These are phyloP conservation scores for Arachis hypogaea DNA, from an alignment of 306 rosid genomes.

Conservation along the genomic window DNA sequence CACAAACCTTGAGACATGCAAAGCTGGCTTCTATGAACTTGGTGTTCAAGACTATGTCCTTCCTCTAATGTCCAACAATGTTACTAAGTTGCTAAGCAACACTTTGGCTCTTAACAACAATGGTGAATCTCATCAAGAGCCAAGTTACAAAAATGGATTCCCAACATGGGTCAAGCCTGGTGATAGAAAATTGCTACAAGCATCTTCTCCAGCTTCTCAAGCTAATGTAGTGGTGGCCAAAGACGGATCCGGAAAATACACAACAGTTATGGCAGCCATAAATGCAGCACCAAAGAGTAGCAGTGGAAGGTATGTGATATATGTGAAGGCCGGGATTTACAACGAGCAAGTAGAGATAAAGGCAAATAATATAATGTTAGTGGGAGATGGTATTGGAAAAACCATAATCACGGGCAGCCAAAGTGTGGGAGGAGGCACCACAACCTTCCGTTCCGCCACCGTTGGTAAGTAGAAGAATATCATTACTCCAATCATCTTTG, in stretches of 20 bases:
- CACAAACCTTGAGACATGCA: constrained; percentile 62
- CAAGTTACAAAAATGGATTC: constrained; percentile 45
- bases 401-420: constrained; percentile 77
- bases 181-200: constrained; percentile 58
- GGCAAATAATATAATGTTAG: constrained; percentile 60
- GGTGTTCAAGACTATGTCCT: constrained; percentile 45
- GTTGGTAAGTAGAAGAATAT: constrained; percentile 54
- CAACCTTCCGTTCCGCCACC: constrained; percentile 79
- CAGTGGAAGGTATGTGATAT: constrained; percentile 62
- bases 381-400: constrained; percentile 79
- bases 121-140: constrained; percentile 28
- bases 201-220: constrained; percentile 48
- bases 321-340: constrained; percentile 72
- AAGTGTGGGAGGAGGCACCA: constrained; percentile 83
- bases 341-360: constrained; percentile 67
- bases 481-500: no score
- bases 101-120: constrained; percentile 67
- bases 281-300: constrained; percentile 46
- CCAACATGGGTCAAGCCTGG: constrained; percentile 74
- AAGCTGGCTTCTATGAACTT: constrained; percentile 50
- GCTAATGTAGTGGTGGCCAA: constrained; percentile 63
- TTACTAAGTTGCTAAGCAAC: constrained; percentile 62
- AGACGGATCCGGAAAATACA: constrained; percentile 69
- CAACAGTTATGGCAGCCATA: constrained; percentile 54
- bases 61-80: constrained; percentile 55